Evolutionary conservation across 345 rosid genomes (phyloP), one percentile per base, ranked within the genome.

Genomic region (Hibiscus tridactylites): DNA sequence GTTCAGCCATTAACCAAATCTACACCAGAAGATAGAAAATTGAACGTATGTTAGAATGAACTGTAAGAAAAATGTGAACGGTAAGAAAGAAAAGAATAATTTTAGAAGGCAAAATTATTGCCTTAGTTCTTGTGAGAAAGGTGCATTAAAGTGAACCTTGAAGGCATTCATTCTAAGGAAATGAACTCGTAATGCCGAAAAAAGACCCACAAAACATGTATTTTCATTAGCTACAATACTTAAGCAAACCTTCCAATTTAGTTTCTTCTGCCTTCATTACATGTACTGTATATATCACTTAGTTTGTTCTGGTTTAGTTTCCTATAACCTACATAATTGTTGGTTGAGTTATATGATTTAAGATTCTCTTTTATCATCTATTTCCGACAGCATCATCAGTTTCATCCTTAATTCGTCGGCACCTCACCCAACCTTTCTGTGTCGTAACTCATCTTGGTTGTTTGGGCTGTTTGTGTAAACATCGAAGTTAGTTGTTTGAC

Each of bases 1-100:
- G 83, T 74, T 86, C 89, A 15, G 90, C 86, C 90, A 86, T 90
- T 71, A 90, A 85, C 86, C 85, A 80, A 66, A 90, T 76, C 95
- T 90, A 68, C 80, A 89, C 42, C 82, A 65, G 15, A 71, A 80
- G 65, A 76, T 42, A 71, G 49, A 81, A n/a, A 50, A 73, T 52
- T 61, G 60, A 31, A 44, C 65, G 71, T 68, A 75, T 31, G 74
- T 85, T 37, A 80, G 75, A 70, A 64, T 70, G 87, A 66, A 57
- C 11, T 21, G 57, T 59, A 6, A 12, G 42, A 28, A 39, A 5
- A n/a, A n/a, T n/a, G n/a, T n/a, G n/a, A n/a, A n/a, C n/a, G n/a
- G n/a, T n/a, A n/a, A n/a, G n/a, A n/a, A n/a, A n/a, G 12, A 16
- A 26, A 59, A 19, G 17, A 53, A 53, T 13, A 53, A 53, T 1